Base-by-base conservation (phyloP, 257 asterid species). In the Eustoma russellianum region DNA sequence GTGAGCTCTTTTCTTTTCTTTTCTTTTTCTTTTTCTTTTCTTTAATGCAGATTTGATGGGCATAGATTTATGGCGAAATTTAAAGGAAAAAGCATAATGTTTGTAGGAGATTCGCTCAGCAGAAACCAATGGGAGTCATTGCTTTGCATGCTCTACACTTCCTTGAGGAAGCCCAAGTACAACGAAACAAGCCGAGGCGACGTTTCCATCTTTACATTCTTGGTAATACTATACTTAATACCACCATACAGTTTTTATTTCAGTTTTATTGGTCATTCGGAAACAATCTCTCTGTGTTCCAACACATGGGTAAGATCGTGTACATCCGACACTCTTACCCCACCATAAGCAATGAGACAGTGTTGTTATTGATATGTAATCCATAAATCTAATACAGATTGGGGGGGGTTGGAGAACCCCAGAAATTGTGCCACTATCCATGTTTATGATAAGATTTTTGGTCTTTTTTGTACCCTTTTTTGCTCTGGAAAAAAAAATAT, bases 151-250 rank as follows among this genome's bases (percentile, higher is more conserved):
- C 80, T 74, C 56, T 70, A 74, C 57, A 55, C 69, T 24, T 48
- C 71, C 16, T 62, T 44, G 0, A 64, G 66, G 0, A 51, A 33
- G 7, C 28, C 65, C 61, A 56, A 17, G 8, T 70, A 62, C 59
- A 70, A 74, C 18, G 13, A 40, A 49, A 66, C 77, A 9, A 63
- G 60, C 35, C 8, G 17, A 10, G 71, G 65, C 34, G 67, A 52
- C 1, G 63, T 71, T 72, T 58, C 88, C 63, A 73, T 73, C 41
- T 61, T 83, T 52, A 69, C 50, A 50, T 81, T 86, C 56, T 56
- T 46, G 72, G 94, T 80, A 73, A 55, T 47, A n/a, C 16, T 40
- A 9, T 40, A 28, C 34, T 17, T 35, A 28, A 40, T 35, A 38
- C 43, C 43, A 38, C 43, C 2, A 38, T 38, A 38, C 12, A 38